Evolutionary conservation across 148 eudicot genomes (phyloP).

Genomic region (Oxyria digyna): DNA sequence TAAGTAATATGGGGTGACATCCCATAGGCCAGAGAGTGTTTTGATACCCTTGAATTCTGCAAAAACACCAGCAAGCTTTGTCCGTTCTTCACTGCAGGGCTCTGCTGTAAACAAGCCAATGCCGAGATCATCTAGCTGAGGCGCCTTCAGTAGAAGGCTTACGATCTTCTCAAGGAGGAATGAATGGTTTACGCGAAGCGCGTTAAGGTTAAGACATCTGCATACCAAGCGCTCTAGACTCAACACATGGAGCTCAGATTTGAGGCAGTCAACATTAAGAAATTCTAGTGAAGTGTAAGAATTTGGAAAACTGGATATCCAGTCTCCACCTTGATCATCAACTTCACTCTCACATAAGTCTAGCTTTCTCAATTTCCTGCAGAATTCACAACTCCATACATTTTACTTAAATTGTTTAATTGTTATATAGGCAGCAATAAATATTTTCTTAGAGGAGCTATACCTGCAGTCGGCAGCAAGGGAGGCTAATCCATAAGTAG

Average conservation of each 20-base stretch:
- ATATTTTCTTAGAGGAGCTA: background rate
- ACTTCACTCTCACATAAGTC: constrained; percentile 83
- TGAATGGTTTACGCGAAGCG: constrained; percentile 49
- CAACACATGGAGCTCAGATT: constrained; percentile 46
- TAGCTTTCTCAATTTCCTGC: constrained; percentile 55
- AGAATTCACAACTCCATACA: background rate
- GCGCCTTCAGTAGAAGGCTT: constrained; percentile 48
- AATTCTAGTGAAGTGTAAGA: constrained; percentile 68
- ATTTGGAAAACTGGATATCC: constrained; percentile 72
- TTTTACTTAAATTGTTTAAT: too few species aligned
- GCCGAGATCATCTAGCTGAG: constrained; percentile 64
- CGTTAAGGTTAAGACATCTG: constrained; percentile 48
- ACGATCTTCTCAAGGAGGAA: constrained; percentile 49
- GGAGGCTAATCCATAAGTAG: constrained; percentile 34
- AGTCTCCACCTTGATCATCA: constrained; percentile 65
- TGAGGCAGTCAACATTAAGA: constrained; percentile 78
- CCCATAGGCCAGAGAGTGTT: constrained; percentile 65
- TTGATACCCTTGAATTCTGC: constrained; percentile 41
- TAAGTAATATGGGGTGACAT: constrained; percentile 33
- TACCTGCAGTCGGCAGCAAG: constrained; percentile 40
- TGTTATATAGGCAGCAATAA: too few species aligned
- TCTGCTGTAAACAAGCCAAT: constrained; percentile 52
- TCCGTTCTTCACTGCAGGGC: constrained; percentile 39
- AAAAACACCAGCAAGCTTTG: constrained; percentile 27
- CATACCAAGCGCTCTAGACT: constrained; percentile 65